Base-by-base conservation (phyloP, 2,329 filamentous ascomycete genomes). In the Cytospora leucostoma region DNA sequence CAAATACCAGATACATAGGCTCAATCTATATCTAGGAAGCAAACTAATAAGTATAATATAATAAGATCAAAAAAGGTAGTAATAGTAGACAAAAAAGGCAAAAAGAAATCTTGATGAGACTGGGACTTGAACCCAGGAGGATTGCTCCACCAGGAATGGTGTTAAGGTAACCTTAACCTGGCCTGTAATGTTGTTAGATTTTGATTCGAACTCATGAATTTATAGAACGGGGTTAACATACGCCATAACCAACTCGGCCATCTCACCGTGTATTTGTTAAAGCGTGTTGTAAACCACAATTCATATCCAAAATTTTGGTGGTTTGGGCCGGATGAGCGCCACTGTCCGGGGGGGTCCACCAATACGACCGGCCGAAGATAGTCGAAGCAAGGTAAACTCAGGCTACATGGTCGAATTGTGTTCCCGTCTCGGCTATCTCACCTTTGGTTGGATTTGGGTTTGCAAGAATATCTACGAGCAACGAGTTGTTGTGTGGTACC, bases 121-220 rank as follows among this genome's bases (percentile, higher is more conserved):
- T 60, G 58, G 58, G 58, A 59, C 56, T 59, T 59, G 56, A 59
- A 59, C 56, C 56, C 56, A 59, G 56, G 56, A 59, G 56, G 56
- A 59, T 59, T 59, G 56, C 56, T 60, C 58, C 58, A 60, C 58
- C 58, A 60, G 58, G 58, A 60, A 21, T 53, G 12, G 21, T 60
- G 58, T 54, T 60, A 60, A 60, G 58, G 34, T 44, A 54, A 60
- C 58, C 58, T 60, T 60, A 60, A 60, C 58, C 58, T 60, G 58
- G 58, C 57, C 34, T 50, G 34, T 38, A 4, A 27, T 27, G 27
- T 27, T 27, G 27, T 27, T 58, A 58, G 50, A n/a, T n/a, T 47
- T 27, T 51, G 1, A 12, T 1, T 21, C n/a, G 49, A 5, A 11
- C n/a, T 32, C 19, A 32, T 12, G 7, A 15, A 27, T 27, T 27